Base-by-base conservation (phyloP, 345 rosid species). In the sweet orange (Citrus sinensis) region DNA sequence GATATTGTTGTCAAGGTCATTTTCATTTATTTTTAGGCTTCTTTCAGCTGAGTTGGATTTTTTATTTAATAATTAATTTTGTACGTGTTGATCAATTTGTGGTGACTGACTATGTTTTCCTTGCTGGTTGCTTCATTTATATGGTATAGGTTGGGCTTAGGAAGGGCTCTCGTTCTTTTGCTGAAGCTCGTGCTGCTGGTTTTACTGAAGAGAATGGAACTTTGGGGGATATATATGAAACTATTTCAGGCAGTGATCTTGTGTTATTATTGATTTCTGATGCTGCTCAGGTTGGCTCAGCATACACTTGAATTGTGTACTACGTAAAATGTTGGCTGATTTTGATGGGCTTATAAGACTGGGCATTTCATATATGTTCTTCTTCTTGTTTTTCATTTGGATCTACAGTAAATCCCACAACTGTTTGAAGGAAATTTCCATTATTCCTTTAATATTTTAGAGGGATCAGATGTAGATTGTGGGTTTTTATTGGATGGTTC, bases 181-280 rank as follows among this genome's bases (percentile, higher is more conserved):
- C 83, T 72, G 98, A 95, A 83, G 98, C 98, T 76, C 98, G 95
- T 67, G 89, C 92, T 71, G 97, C 89, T 66, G 98, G 95, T 2
- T 95, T 95, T 84, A 84, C 95, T 1, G 98, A 93, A 84, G 98
- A 92, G 79, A 90, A 39, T 85, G 95, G 95, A 51, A 93, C 98
- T 76, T 76, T 90, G 80, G 98, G 98, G 69, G 98, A 93, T 76
- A 95, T 93, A 62, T 93, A 89, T 88, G 97, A 95, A 84, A 95
- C 98, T 39, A 69, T 95, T 82, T 85, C 97, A 25, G 91, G 92
- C 72, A 95, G 98, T 66, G 98, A 93, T 85, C 98, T 93, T 73
- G 93, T 95, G 20, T 75, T 95, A 82, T 85, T 95, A 49, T 81
- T 95, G 88, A 93, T 95, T 77, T 95, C 98, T 70, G 95, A 95